Percentiles rank a stretch among this genome's conserved stretches.
phyloP scores from a whole-genome alignment of 208 protist species.

The Naegleria gruberi region DNA sequence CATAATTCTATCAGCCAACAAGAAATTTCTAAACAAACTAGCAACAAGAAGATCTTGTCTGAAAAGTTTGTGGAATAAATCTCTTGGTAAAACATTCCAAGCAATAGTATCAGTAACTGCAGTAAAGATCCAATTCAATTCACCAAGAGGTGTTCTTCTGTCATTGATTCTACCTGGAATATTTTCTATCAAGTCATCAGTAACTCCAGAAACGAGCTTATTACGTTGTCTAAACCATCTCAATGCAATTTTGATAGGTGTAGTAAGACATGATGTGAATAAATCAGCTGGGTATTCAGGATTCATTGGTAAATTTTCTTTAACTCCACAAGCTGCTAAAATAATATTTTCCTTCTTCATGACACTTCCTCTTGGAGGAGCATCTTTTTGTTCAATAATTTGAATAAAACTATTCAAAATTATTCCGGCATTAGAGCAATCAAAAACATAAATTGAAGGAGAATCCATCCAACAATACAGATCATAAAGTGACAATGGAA shows the following conservation, averaged over 20 bases:
- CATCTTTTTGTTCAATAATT: slow-evolving; percentile 15
- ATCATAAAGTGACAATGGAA: slow-evolving; percentile 22
- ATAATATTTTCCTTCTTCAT: slow-evolving; percentile 74
- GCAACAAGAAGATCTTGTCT: slow-evolving; percentile 83
- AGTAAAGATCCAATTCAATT: slow-evolving; percentile 97
- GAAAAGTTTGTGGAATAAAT: slow-evolving; percentile 66
- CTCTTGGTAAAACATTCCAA: slow-evolving; percentile 81
- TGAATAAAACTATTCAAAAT: slow-evolving; percentile 38
- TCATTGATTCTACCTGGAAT: slow-evolving; percentile 59
- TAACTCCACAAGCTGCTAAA: slow-evolving; percentile 83
- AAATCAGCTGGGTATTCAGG: slow-evolving; percentile 95
- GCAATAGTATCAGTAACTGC: slow-evolving; percentile 97
- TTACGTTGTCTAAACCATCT: slow-evolving; percentile 78
- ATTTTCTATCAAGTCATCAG: slow-evolving; percentile 62
- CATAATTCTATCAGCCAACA: slow-evolving; percentile 92
- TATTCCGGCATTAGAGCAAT: slow-evolving; percentile 86
- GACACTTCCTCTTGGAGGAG: not conserved
- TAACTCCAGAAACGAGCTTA: slow-evolving; percentile 33
- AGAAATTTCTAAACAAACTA: slow-evolving; percentile 92
- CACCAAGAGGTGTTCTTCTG: slow-evolving; percentile 78
- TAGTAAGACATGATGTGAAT: slow-evolving; percentile 97
- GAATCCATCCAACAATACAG: slow-evolving; percentile 17
- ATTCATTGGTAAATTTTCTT: slow-evolving; percentile 88
- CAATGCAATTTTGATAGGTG: slow-evolving; percentile 90
- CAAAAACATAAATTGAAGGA: slow-evolving; percentile 87